Evolutionary conservation across 495 filamentous ascomycete species (phyloP), one percentile per base, ranked within the genome.

Genomic region (Aspergillus steynii): DNA sequence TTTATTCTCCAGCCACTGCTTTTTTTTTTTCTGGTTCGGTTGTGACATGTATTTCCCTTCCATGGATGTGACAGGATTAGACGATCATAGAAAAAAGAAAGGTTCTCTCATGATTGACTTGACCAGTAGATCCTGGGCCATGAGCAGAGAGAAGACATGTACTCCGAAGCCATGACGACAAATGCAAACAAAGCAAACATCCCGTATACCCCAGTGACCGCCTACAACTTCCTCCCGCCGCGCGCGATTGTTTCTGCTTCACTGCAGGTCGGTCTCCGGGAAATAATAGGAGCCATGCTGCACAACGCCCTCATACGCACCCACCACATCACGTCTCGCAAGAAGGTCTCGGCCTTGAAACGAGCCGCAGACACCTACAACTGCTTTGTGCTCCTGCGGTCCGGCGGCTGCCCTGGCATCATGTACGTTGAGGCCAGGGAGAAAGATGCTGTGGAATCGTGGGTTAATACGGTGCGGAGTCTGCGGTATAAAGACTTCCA

Each of bases 261-360:
- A 9, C 31, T 34, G 31, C 5, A 34, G 6, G 6, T 7, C 31
- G 31, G 31, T 9, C 31, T 9, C 31, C 5, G 47, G 47, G 6
- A 12, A 2, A 49, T 49, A 2, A 49, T n/a, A 47, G 27, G 31
- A 37, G 56, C 29, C 61, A 73, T 72, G 70, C 61, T 66, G 49
- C 85, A 78, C 65, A 81, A 85, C 61, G 84, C 89, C 28, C 74
- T 93, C 53, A 90, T 93, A 42, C 82, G 87, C 46, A 92, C 89
- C 4, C 90, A 93, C 69, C 90, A 92, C 74, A 92, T 93, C 71
- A 91, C 89, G 29, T 91, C 88, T 9, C 89, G 89, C 51, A 90
- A 90, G 60, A 93, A 93, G 69, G 82, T 93, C 20, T 80, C 83
- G 10, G 80, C 81, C 12, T 77, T 92, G 26, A 85, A 83, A 65